Conservation (phyloP, 106 monocot genomes). For the Hemerocallis citrina region DNA sequence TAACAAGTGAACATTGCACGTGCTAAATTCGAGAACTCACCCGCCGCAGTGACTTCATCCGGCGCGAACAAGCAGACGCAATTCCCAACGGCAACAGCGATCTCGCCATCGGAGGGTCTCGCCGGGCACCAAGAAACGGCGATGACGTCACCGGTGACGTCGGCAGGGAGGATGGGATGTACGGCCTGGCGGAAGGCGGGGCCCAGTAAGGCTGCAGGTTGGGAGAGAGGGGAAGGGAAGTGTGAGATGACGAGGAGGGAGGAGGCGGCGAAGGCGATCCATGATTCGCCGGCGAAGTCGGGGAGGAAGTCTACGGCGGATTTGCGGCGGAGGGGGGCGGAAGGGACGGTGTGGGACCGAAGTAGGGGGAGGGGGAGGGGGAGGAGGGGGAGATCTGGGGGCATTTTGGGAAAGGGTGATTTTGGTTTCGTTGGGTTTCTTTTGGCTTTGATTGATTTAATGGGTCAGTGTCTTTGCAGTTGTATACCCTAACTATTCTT, state of each 20-base stretch:
- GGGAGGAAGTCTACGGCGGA: constrained; percentile 76
- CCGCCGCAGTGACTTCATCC: constrained; percentile 11
- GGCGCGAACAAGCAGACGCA: constrained; percentile 43
- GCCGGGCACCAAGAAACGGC: constrained; percentile 56
- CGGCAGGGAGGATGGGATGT: constrained; percentile 26
- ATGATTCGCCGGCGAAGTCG: constrained; percentile 72
- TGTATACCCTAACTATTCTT: no score
- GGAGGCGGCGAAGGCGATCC: constrained; percentile 80
- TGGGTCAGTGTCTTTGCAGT: no score
- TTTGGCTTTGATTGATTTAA: no score
- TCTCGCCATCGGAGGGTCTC: constrained; percentile 42
- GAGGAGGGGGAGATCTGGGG: no score
- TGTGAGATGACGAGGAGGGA: constrained; percentile 69
- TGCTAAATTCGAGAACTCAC: constrained; percentile 4
- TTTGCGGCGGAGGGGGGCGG: constrained; percentile 48
- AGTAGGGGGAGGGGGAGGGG: constrained; percentile 37
- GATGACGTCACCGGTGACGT: neutral
- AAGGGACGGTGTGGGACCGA: constrained; percentile 45
- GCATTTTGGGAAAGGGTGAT: no score
- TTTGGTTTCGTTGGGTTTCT: no score
- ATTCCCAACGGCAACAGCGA: constrained; percentile 47
- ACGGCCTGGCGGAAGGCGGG: constrained; percentile 79
- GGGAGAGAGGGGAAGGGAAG: constrained; percentile 46
- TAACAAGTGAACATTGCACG: no score
- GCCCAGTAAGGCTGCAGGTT: constrained; percentile 16